Percentiles rank a stretch among this genome's conserved stretches.
Evolutionary conservation across 2,329 filamentous ascomycete genomes (phyloP).

Genomic region (Cryphonectria nitschkei): DNA sequence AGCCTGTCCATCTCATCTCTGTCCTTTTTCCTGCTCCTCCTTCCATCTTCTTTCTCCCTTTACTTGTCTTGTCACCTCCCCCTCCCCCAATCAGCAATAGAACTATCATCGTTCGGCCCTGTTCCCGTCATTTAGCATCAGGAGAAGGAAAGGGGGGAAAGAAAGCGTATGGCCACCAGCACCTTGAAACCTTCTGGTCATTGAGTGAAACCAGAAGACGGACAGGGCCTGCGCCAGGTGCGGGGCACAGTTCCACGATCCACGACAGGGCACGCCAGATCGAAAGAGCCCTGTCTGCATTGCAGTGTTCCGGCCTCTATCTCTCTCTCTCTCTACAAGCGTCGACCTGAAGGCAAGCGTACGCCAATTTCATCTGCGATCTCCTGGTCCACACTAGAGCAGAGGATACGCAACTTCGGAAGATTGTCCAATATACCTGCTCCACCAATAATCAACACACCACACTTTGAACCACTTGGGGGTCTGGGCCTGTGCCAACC

Average conservation of each 20-base stretch:
- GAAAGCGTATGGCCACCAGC: not conserved
- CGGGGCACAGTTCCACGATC: not conserved
- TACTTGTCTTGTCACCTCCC: not conserved
- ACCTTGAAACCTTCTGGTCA: not conserved
- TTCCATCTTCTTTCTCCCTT: not conserved
- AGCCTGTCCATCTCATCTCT: not conserved
- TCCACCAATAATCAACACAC: slow-evolving; percentile 4
- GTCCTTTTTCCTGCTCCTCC: not conserved
- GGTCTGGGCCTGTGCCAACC: slow-evolving; percentile 8
- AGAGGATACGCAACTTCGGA: not conserved
- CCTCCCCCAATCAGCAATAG: not conserved
- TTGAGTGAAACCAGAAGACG: not conserved
- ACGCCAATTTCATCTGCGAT: not conserved
- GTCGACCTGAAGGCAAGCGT: not conserved
- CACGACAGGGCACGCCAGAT: slow-evolving; percentile 1
- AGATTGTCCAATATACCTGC: slow-evolving; percentile 3
- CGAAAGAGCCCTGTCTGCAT: not conserved
- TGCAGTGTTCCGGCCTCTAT: not conserved
- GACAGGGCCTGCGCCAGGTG: not conserved
- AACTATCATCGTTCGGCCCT: not conserved
- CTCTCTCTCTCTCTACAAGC: not conserved
- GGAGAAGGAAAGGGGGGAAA: not conserved
- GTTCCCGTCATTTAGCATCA: not conserved
- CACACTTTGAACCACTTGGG: not conserved
- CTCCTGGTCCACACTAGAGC: not conserved